A percentile compares a stretch with the other conserved stretches of the same genome.
Conservation (phyloP, 2,329 filamentous ascomycete species). For the Fusarium devonianum region DNA sequence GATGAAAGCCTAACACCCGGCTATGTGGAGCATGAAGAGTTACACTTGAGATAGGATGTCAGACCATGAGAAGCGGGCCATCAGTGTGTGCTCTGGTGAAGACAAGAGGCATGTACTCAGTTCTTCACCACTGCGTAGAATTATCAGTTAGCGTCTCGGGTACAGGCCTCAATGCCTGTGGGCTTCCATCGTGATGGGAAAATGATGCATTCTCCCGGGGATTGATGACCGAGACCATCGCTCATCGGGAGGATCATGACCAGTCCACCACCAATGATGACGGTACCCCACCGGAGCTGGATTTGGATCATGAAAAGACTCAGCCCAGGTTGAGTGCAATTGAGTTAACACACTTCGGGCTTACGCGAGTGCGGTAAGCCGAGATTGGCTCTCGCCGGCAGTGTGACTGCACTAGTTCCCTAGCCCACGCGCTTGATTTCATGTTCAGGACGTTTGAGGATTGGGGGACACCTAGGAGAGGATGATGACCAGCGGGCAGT, state of each 20-base stretch:
- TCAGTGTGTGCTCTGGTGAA: conserved; percentile 2
- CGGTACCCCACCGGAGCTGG: conserved; percentile 21
- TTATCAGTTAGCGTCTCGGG: background rate
- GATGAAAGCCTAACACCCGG: too few relatives aligned
- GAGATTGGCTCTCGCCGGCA: conserved; percentile 26
- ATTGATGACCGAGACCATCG: conserved; percentile 32
- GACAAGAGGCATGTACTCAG: background rate
- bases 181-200: conserved; percentile 17
- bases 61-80: conserved; percentile 20
- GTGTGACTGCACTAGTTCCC: conserved; percentile 18
- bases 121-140: background rate
- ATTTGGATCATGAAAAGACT: conserved; percentile 28
- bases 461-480: conserved; percentile 10
- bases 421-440: conserved; percentile 21
- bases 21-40: background rate
- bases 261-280: conserved; percentile 26
- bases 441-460: conserved; percentile 9
- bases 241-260: conserved; percentile 7
- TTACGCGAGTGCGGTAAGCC: conserved; percentile 17
- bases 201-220: conserved; percentile 22
- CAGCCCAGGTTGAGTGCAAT: conserved; percentile 7
- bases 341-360: conserved; percentile 13
- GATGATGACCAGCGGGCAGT: conserved; percentile 12
- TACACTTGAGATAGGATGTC: conserved; percentile 13
- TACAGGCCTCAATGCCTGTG: too few relatives aligned